Evolutionary conservation across 176 grass and related monocot species (phyloP), one percentile per base, ranked within the genome.

Genomic region (Oropetium thomaeum): DNA sequence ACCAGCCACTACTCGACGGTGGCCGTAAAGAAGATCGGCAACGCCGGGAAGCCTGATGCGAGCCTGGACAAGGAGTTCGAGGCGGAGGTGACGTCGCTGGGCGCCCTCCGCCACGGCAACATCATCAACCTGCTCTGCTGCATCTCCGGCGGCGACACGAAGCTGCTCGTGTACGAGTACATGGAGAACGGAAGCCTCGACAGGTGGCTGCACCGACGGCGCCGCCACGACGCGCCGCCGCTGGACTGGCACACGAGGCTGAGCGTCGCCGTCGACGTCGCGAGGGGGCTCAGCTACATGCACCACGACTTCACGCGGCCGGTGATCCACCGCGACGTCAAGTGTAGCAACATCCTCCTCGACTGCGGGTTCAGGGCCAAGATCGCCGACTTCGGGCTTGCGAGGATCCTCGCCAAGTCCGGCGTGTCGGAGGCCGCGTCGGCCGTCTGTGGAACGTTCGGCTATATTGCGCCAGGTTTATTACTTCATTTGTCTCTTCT

Each of bases 261-360:
- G 55, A 0, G 55, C 38, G 2, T 75, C 38, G 38, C 55, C 55
- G 1, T 75, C 55, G 72, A 61, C 5, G 55, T 61, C 3, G 72
- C 72, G 0, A 43, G 37, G 13, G 72, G 72, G 10, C 72, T 75
- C 15, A 44, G 55, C 55, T 61, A 61, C 37, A 75, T 97, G 30
- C 95, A 97, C 87, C 90, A 92, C 27, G 88, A 89, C 42, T 92
- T 87, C 70, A 73, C 81, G 3, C 86, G 84, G 38, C 81, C 67
- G 27, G 81, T 97, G 71, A 73, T 97, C 27, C 93, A 97, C 77
- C 75, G 88, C 17, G 93, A 93, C 62, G 88, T 97, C 31, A 93
- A 97, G 83, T 89, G 73, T 12, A 93, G 92, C 76, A 97, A 97
- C 76, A 97, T 97, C 57, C 73, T 95, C 16, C 85, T 95, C 34